Base-by-base conservation (phyloP, 352 stramenopile species). In the Globisporangium takayamanum region DNA sequence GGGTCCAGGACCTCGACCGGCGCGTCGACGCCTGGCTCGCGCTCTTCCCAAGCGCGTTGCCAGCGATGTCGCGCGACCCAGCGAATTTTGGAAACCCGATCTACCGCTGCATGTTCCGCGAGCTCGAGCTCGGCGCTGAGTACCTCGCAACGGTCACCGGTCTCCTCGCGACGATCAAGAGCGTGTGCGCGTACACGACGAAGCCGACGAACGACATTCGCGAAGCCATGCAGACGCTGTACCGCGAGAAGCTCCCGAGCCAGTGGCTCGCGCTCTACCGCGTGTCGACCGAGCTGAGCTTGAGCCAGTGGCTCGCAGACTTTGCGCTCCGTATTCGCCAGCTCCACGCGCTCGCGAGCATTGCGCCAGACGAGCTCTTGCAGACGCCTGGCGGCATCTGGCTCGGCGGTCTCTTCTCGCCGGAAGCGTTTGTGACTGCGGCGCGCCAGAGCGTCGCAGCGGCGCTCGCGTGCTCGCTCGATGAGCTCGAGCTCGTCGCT, bases 401-500 rank as follows among this genome's bases (percentile, higher is more conserved):
- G 90, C 68, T 98, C 22, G 93, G 93, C n/a, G 88, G 89, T 0
- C 74, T 98, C 41, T 97, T 98, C 61, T 95, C 83, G 8, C 90
- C 94, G 7, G 93, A 97, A 57, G 89, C 90, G 41, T 97, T 97
- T 45, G 75, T 98, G 46, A 98, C 90, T 5, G 92, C 92, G 5
- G 95, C 81, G 5, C 77, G 94, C 4, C 94, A 98, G 76, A 84
- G 85, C 33, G 88, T 92, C 42, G 92, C 94, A 3, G 74, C 87
- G 0, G 62, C 76, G 30, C 72, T 87, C 47, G 62, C 72, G 11
- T 97, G 89, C 60, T 95, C 89, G 25, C 71, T 97, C 30, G 91
- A 97, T 48, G 84, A 96, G 54, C 68, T 97, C 22, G 74, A 80
- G 46, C 72, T 97, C 28, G 73, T 92, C 22, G 83, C 91, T 0